Base-by-base conservation (phyloP, 2,329 filamentous ascomycete genomes). In the Colletotrichum trifolii region DNA sequence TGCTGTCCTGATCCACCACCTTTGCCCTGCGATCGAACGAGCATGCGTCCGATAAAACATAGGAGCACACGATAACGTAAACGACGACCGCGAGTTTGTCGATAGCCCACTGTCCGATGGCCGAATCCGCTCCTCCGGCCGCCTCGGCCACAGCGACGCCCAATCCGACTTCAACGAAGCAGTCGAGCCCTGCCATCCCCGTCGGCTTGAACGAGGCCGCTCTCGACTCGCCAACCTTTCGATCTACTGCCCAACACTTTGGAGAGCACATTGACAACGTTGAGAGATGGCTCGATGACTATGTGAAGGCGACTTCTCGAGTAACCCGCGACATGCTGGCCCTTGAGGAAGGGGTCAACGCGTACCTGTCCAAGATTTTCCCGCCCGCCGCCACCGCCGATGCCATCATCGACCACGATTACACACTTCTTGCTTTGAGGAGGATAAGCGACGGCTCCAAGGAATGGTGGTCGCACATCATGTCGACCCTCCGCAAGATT, bases 181-280 rank as follows among this genome's bases (percentile, higher is more conserved):
- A 69, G 47, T 57, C 71, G n/a, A 77, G 76, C 67, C 79, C 82
- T 40, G 79, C 81, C 38, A 83, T 88, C 63, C 93, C 96, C 48
- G 94, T 98, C 40, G 89, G 90, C 67, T 86, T 98, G 71, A 96
- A 95, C 80, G 96, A 99, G 85, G 96, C 96, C 54, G 92, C 94
- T 17, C 91, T 98, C 81, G 96, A 99, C 79, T 97, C 94, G 43
- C 96, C 96, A 34, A 96, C 94, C 40, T 98, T 98, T 77, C 93
- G 96, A 69, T 93, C 94, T 50, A 92, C 92, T 25, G 88, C 93
- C 46, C 81, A 91, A 50, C 93, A 97, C 80, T 97, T 97, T 75
- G 86, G 89, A 68, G 96, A 98, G 69, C 95, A 99, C 81, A 88
- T 97, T 72, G 96, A 98, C 69, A 86, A 89, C 60, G 87, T 98